Base-by-base conservation (phyloP, 257 asterid genomes). In the Capsicum chinense region DNA sequence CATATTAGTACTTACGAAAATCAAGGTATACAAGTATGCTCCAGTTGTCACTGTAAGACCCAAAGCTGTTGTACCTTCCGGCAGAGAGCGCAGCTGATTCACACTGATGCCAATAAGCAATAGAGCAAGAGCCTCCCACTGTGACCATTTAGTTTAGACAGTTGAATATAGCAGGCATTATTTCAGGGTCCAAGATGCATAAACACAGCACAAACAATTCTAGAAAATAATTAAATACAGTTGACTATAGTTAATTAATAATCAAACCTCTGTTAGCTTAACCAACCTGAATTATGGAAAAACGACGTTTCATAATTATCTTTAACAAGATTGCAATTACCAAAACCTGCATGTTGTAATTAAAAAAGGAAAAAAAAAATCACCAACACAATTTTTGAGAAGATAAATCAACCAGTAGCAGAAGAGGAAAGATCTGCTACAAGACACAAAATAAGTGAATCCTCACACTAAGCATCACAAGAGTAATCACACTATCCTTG, bases 71-170 rank as follows among this genome's bases (percentile, higher is more conserved):
- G 95, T 70, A 71, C 95, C 97, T 88, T 89, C 99, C 2, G 99
- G 99, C 44, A 84, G 83, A 87, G 99, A 90, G 79, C 94, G 95
- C 84, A 97, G 95, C 87, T 97, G 99, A 87, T 97, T 97, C 85
- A 97, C 93, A 44, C 94, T 92, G 81, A 97, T 95, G 73, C 99
- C 99, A 84, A 97, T 97, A 85, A 97, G 98, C 97, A 97, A 85
- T 89, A 97, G 87, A 11, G 98, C 99, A 80, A 97, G 99, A 87
- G 99, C 99, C 89, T 97, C 99, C 99, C 99, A 95, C 99, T 97
- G 92, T 56, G 16, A 84, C 10, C 86, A 85, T 78, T 73, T 83
- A 83, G 67, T 13, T 33, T 47, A 81, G 66, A 81, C 15, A 84
- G 47, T 16, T 69, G 48, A 33, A 33, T 33, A 78, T 33, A 78